Evolutionary conservation across 2,329 filamentous ascomycete species (phyloP).

Genomic region (Curvularia hawaiiensis): DNA sequence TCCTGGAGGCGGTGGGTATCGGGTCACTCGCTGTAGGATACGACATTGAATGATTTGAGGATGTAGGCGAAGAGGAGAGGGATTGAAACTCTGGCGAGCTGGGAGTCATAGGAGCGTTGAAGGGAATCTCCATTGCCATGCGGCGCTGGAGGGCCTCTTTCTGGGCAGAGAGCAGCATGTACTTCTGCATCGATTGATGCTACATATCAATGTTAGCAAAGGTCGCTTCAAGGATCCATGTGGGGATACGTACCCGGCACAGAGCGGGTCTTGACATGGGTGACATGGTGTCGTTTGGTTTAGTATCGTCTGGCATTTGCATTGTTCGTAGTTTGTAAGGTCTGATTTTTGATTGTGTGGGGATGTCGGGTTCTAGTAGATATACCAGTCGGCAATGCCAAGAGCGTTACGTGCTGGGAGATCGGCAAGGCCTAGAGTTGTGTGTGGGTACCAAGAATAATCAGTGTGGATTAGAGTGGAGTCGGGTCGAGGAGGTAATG

Average conservation of each 20-base stretch:
- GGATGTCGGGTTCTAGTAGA: slow-evolving; percentile 19
- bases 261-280: slow-evolving; percentile 28
- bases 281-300: slow-evolving; percentile 19
- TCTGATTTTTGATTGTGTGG: slow-evolving; percentile 19
- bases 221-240: neutral
- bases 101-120: slow-evolving; percentile 38
- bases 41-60: slow-evolving; percentile 31
- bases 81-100: slow-evolving; percentile 46
- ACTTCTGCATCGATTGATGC: slow-evolving; percentile 47
- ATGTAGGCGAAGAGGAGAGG: slow-evolving; percentile 40
- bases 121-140: slow-evolving; percentile 45
- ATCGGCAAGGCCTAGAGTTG: slow-evolving; percentile 16
- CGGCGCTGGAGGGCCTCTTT: slow-evolving; percentile 49
- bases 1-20: slow-evolving; percentile 25
- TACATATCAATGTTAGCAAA: slow-evolving; percentile 19
- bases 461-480: slow-evolving; percentile 20
- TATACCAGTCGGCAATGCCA: slow-evolving; percentile 17
- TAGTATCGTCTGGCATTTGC: slow-evolving; percentile 7
- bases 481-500: slow-evolving; percentile 21
- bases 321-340: slow-evolving; percentile 5
- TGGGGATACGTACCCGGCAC: slow-evolving; percentile 26
- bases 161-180: slow-evolving; percentile 49
- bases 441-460: slow-evolving; percentile 21
- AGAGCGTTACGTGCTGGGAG: slow-evolving; percentile 24
- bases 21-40: slow-evolving; percentile 34